phyloP scores from a whole-genome alignment of 2,329 filamentous ascomycete species.

The Talaromyces sp. region DNA sequence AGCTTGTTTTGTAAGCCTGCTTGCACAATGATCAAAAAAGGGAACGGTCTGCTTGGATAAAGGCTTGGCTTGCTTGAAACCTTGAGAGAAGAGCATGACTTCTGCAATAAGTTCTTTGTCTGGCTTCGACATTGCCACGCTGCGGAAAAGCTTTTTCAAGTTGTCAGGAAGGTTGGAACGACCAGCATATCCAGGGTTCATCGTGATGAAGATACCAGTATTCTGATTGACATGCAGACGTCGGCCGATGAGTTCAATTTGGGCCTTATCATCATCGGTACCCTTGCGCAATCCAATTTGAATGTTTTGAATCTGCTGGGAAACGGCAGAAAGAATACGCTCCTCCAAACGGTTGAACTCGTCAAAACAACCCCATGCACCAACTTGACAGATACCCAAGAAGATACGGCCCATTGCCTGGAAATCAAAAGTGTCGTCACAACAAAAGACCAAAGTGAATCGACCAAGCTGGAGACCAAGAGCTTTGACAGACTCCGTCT shows the following conservation, averaged over 20 bases:
- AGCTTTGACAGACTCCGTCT: constrained; percentile 98
- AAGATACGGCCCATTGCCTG: constrained; percentile 99
- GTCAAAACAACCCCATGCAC: constrained; percentile 99
- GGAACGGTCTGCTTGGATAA: constrained; percentile 94
- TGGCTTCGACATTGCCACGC: constrained; percentile 98
- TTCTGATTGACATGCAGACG: constrained; percentile 86
- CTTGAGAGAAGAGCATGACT: constrained; percentile 99
- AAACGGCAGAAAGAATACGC: constrained; percentile 94
- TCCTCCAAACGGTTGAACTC: constrained; percentile 99
- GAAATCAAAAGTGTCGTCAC: constrained; percentile 99
- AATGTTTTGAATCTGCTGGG: constrained; percentile 99
- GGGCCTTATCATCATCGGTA: constrained; percentile 72
- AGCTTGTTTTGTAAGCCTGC: constrained; percentile 84
- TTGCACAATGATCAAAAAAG: constrained; percentile 91
- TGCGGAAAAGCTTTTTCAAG: constrained; percentile 98
- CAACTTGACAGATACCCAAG: constrained; percentile 97
- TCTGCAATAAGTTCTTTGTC: constrained; percentile 99
- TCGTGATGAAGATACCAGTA: constrained; percentile 98
- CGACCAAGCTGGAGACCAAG: constrained; percentile 92
- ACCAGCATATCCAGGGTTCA: constrained; percentile 98
- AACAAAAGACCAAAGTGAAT: constrained; percentile 98
- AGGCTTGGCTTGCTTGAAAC: constrained; percentile 92
- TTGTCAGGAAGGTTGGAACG: constrained; percentile 98
- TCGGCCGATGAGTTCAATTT: constrained; percentile 92
- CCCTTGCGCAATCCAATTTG: constrained; percentile 90